A percentile compares a stretch with the other conserved stretches of the same genome.
phyloP scores from a whole-genome alignment of 2,329 filamentous ascomycete species.

The Epichloe gansuensis region DNA sequence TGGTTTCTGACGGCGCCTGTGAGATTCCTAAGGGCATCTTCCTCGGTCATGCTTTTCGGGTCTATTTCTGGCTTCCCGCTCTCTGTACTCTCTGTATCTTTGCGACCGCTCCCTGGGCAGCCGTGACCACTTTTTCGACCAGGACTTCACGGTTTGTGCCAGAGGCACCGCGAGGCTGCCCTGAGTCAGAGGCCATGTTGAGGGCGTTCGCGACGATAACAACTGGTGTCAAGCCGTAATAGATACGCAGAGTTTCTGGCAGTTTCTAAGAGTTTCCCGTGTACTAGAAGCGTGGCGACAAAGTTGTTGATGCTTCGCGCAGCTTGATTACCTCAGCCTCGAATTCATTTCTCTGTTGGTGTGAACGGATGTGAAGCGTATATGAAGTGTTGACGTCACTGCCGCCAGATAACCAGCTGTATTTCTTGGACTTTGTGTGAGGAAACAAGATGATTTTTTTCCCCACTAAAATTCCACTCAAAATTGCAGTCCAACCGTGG shows the following conservation, averaged over 20 bases:
- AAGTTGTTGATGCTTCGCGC: background rate
- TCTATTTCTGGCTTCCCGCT: slow-evolving; percentile 10
- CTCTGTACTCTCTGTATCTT: background rate
- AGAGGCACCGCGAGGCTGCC: slow-evolving; percentile 10
- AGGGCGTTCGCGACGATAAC: background rate
- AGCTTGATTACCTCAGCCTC: background rate
- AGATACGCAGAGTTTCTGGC: background rate
- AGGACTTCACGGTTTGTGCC: slow-evolving; percentile 15
- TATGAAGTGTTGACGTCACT: background rate
- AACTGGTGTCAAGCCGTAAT: background rate
- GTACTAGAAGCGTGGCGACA: background rate
- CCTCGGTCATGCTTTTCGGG: slow-evolving; percentile 37
- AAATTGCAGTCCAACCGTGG: background rate
- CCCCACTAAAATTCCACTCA: too few species aligned
- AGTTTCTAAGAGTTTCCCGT: background rate
- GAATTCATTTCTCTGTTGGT: background rate
- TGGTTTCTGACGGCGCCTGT: slow-evolving; percentile 69
- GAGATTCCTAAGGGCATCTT: slow-evolving; percentile 46
- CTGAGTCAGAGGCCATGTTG: slow-evolving; percentile 16
- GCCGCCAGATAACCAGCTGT: background rate
- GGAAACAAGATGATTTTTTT: background rate
- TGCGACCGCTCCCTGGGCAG: slow-evolving; percentile 14
- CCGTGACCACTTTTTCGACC: slow-evolving; percentile 19
- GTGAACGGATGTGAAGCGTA: background rate
- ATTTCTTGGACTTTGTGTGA: background rate